Percentiles rank a stretch among this genome's conserved stretches.
phyloP scores from a whole-genome alignment of 768 basidiomycete species.

The Termitomyces heimii region DNA sequence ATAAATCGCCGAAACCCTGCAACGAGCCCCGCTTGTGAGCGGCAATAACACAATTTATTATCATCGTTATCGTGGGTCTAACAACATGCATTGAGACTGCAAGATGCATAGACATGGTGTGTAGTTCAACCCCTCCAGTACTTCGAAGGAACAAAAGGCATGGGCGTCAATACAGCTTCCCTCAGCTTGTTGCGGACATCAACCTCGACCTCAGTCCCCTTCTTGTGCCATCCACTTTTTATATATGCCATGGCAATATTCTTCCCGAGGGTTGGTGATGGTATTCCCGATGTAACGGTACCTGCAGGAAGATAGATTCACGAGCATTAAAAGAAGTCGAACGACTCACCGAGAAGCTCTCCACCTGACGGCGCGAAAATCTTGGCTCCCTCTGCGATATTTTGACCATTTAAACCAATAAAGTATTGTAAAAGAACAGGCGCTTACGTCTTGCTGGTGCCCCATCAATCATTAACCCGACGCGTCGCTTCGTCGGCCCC shows the following conservation, averaged over 20 bases:
- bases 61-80: neutral
- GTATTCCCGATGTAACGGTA: slow-evolving; percentile 88
- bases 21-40: no score
- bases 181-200: slow-evolving; percentile 81
- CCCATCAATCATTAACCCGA: slow-evolving; percentile 78
- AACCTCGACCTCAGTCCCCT: slow-evolving; percentile 78
- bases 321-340: slow-evolving; percentile 2
- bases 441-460: slow-evolving; percentile 78
- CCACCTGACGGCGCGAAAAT: slow-evolving; percentile 52
- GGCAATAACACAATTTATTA: no score
- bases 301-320: slow-evolving; percentile 35
- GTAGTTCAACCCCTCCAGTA: slow-evolving; percentile 62
- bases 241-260: slow-evolving; percentile 99
- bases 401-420: neutral
- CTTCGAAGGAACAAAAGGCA: slow-evolving; percentile 84
- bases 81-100: neutral
- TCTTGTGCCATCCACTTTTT: slow-evolving; percentile 77
- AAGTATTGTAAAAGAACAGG: neutral
- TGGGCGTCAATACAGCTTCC: slow-evolving; percentile 65
- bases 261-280: slow-evolving; percentile 81
- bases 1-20: no score
- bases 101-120: neutral
- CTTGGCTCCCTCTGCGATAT: slow-evolving; percentile 63
- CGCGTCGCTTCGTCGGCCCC: slow-evolving; percentile 70
- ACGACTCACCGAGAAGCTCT: slow-evolving; percentile 53